Conservation (phyloP, 2,329 filamentous ascomycete species). For the Zasmidium citrigriseum region DNA sequence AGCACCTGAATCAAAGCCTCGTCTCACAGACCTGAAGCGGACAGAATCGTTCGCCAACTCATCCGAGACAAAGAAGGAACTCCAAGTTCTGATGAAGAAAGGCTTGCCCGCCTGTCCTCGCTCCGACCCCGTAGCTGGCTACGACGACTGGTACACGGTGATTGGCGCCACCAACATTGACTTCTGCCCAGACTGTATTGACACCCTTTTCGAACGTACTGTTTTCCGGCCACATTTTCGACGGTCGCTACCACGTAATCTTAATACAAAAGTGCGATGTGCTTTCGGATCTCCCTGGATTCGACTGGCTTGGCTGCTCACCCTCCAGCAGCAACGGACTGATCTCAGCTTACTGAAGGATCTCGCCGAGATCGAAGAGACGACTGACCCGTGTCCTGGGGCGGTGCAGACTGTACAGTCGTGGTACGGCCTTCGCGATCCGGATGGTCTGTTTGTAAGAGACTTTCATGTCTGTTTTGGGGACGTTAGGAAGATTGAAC, state of each 20-base stretch:
- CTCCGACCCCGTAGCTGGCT: conserved; percentile 60
- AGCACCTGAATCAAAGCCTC: conserved; percentile 8
- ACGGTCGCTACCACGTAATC: conserved; percentile 58
- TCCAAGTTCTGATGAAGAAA: conserved; percentile 44
- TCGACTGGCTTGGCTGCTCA: conserved; percentile 80
- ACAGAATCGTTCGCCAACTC: conserved; percentile 24
- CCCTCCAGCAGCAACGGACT: conserved; percentile 66
- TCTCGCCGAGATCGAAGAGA: conserved; percentile 64
- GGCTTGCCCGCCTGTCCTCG: conserved; percentile 69
- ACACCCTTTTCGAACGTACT: conserved; percentile 66
- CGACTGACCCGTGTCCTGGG: conserved; percentile 60
- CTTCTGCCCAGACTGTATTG: conserved; percentile 81
- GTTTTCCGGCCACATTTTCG: conserved; percentile 69
- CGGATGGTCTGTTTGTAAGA: conserved; percentile 64
- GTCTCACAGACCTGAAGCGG: conserved; percentile 12
- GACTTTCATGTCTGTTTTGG: conserved; percentile 75
- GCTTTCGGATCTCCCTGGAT: conserved; percentile 83
- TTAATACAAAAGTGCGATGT: conserved; percentile 65
- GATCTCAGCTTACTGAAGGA: conserved; percentile 70
- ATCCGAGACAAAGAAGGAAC: conserved; percentile 43
- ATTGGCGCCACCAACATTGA: conserved; percentile 70
- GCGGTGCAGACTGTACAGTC: conserved; percentile 56
- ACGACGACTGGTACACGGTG: conserved; percentile 80
- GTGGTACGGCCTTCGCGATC: conserved; percentile 78
- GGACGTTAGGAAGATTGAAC: conserved; percentile 72